phyloP scores from a whole-genome alignment of 129 eudicot species.

The Rutidosis leptorrhynchoides region DNA sequence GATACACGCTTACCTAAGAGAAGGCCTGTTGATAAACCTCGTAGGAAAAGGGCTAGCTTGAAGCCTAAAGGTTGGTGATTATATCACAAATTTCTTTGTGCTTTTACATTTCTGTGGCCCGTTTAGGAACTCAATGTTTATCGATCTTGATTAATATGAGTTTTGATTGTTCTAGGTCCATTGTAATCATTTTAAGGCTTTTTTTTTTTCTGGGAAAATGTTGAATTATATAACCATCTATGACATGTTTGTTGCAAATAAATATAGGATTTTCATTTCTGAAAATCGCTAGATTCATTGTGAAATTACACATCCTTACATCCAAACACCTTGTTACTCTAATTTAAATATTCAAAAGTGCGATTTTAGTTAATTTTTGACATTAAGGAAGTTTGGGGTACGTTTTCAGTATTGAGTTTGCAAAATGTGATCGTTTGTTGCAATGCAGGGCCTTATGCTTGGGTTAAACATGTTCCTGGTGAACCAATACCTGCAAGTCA shows the following conservation, averaged over 20 bases:
- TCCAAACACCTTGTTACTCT: background rate
- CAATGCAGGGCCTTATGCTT: conserved; percentile 82
- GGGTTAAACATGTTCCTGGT: conserved; percentile 73
- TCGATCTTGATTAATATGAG: too few relatives aligned
- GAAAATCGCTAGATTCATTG: too few relatives aligned
- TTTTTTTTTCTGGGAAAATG: too few relatives aligned
- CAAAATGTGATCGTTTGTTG: conserved; percentile 1
- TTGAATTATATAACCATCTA: background rate
- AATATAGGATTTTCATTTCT: background rate
- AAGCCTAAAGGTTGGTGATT: conserved; percentile 64
- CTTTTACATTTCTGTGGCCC: too few relatives aligned
- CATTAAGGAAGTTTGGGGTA: background rate
- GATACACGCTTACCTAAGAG: conserved; percentile 79
- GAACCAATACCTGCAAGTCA: conserved; percentile 58
- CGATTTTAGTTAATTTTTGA: background rate
- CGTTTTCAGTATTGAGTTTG: background rate
- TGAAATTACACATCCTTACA: background rate
- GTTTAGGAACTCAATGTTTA: too few relatives aligned
- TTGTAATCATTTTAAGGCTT: background rate
- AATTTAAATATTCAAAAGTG: background rate
- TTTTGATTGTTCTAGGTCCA: background rate
- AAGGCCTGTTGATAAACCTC: conserved; percentile 62
- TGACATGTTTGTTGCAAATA: conserved; percentile 10
- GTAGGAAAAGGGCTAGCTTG: conserved; percentile 68
- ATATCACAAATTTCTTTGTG: background rate